phyloP scores from a whole-genome alignment of 805 yeast genomes.

The Saccharomycopsis microspora region DNA sequence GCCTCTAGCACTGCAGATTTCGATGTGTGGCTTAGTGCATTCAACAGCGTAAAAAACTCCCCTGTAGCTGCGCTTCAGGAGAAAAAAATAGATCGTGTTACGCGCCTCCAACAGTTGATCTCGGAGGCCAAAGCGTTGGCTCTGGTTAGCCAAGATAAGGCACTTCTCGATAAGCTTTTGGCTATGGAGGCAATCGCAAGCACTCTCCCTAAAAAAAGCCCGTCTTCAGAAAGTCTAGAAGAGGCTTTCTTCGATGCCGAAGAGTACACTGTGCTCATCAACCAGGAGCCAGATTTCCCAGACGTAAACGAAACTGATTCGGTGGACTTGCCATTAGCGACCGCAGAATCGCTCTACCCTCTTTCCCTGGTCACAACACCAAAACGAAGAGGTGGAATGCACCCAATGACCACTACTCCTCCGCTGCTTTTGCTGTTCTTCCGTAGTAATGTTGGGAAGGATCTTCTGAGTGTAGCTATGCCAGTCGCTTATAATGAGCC shows the following conservation, averaged over 20 bases:
- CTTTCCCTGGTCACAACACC: conserved; percentile 79
- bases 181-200: not conserved
- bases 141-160: no score
- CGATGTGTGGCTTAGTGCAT: conserved; percentile 73
- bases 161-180: no score
- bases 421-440: conserved; percentile 74
- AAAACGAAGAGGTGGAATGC: conserved; percentile 44
- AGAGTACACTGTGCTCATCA: conserved; percentile 24
- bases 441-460: conserved; percentile 88
- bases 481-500: conserved; percentile 96
- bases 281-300: no score
- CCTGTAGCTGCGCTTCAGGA: not conserved
- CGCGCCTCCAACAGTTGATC: no score
- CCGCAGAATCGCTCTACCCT: conserved; percentile 65
- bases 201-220: not conserved
- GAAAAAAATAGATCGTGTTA: not conserved
- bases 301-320: no score
- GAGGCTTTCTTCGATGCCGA: conserved; percentile 50
- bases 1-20: conserved; percentile 57
- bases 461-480: conserved; percentile 74
- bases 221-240: not conserved
- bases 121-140: no score
- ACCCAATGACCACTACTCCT: conserved; percentile 52
- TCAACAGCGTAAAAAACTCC: conserved; percentile 31
- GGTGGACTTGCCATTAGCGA: no score